phyloP scores from a whole-genome alignment of 2,329 filamentous ascomycete species.

The Ramularia collo-cygni region DNA sequence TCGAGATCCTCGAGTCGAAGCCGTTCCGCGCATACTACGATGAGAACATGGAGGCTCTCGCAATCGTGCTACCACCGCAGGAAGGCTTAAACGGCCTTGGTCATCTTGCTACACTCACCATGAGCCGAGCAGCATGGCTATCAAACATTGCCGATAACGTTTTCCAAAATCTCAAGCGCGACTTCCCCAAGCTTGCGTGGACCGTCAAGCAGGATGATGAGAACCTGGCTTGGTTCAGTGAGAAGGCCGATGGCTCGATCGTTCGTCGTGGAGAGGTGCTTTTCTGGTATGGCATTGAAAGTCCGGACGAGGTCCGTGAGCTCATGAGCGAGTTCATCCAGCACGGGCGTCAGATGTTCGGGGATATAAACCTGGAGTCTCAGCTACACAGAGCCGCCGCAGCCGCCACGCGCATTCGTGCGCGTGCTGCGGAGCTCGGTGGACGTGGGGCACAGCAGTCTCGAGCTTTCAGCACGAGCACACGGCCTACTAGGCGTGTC shows the following conservation, averaged over 20 bases:
- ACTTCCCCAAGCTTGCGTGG: constrained; percentile 86
- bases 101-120: constrained; percentile 82
- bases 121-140: constrained; percentile 90
- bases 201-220: constrained; percentile 95
- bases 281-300: constrained; percentile 91
- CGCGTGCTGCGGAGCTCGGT: constrained; percentile 38
- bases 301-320: constrained; percentile 70
- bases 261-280: constrained; percentile 74
- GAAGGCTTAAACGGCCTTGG: constrained; percentile 63
- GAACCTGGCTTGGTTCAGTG: constrained; percentile 97
- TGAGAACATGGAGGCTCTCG: constrained; percentile 85
- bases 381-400: constrained; percentile 71
- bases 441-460: constrained; percentile 47
- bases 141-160: constrained; percentile 94
- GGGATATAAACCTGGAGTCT: constrained; percentile 82
- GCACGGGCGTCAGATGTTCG: constrained; percentile 78
- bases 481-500: constrained; percentile 25
- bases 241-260: constrained; percentile 90
- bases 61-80: constrained; percentile 72
- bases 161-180: constrained; percentile 87
- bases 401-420: constrained; percentile 56
- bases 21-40: constrained; percentile 93
- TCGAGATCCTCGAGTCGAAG: constrained; percentile 68
- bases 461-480: constrained; percentile 60
- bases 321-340: constrained; percentile 80